Base-by-base conservation (phyloP, 1,139 yeast genomes). In the Citeromyces hawaiiensis region DNA sequence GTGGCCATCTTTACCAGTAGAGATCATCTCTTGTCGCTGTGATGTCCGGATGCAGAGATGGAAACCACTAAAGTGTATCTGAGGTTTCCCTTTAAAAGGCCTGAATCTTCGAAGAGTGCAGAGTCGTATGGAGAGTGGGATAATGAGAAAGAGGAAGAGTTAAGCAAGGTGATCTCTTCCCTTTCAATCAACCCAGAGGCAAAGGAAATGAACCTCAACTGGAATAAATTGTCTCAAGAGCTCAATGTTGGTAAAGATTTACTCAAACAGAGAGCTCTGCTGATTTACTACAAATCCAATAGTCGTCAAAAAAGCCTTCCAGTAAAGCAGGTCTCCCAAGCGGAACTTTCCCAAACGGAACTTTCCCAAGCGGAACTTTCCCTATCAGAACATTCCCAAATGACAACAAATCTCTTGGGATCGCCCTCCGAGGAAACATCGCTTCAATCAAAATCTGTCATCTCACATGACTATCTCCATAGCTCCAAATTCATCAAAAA, bases 41-140 rank as follows among this genome's bases (percentile, higher is more conserved):
- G 32, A 11, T 29, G 32, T 29, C 4, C 4, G 32, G 32, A 14
- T n/a, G 8, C 9, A n/a, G n/a, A 29, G 9, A 54, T 42, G 48
- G 55, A 14, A 49, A n/a, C n/a, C n/a, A 50, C 46, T 45, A 56
- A 23, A 41, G 72, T 47, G 39, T 63, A 52, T 41, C 48, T 62
- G 34, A 52, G 68, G 25, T 58, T 61, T 38, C 64, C 65, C 27
- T 53, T 55, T 39, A 53, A 64, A 10, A 59, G 73, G 9, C 38
- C 38, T 50, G 56, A 11, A 65, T 61, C 2, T 62, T 65, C 41
- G 48, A 45, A 13, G 70, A 66, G 42, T 70, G 72, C 1, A 50
- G 50, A 4, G 47, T 48, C 7, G 68, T 64, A 45, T 6, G 59
- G 40, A 34, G 58, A 57, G 23, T 68, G 74, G 74, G 55, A 56